phyloP scores from a whole-genome alignment of 768 basidiomycete genomes.

The Mycena vulgaris region DNA sequence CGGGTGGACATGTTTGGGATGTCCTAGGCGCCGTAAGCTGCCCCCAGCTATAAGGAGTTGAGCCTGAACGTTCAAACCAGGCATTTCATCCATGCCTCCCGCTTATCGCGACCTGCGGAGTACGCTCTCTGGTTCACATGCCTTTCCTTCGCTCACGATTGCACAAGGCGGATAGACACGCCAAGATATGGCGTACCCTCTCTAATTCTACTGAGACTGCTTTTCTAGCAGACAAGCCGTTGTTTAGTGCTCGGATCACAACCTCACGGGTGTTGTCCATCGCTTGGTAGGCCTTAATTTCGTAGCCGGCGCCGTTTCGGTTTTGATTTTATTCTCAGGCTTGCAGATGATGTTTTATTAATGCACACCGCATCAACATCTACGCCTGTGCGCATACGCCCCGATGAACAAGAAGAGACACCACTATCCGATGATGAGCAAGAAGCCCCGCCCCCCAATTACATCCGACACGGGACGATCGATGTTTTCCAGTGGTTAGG shows the following conservation, averaged over 20 bases:
- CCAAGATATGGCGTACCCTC: conserved; percentile 83
- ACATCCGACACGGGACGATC: conserved; percentile 14
- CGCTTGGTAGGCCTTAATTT: conserved; percentile 62
- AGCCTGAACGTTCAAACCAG: conserved; percentile 49
- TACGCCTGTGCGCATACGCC: conserved; percentile 50
- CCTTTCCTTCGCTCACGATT: conserved; percentile 8
- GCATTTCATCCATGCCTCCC: conserved; percentile 78
- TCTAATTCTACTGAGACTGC: conserved; percentile 53
- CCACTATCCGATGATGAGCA: not conserved
- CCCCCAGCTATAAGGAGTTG: conserved; percentile 1
- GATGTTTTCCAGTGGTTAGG: conserved; percentile 29
- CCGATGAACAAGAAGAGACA: conserved; percentile 38
- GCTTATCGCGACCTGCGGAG: conserved; percentile 84
- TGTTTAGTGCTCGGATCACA: conserved; percentile 81
- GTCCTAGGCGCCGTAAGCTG: conserved; percentile 74
- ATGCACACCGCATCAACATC: conserved; percentile 69
- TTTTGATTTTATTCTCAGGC: conserved; percentile 55
- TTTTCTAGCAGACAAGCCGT: conserved; percentile 79
- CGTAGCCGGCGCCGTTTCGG: not conserved
- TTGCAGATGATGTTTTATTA: conserved; percentile 68
- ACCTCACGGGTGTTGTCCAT: conserved; percentile 76
- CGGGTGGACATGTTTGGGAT: conserved; percentile 81
- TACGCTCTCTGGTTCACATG: conserved; percentile 51
- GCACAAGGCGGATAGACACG: conserved; percentile 75
- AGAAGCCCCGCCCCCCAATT: not conserved